A percentile compares a stretch with the other conserved stretches of the same genome.
Conservation (phyloP, 495 filamentous ascomycete species). For the Penicillium canescens region DNA sequence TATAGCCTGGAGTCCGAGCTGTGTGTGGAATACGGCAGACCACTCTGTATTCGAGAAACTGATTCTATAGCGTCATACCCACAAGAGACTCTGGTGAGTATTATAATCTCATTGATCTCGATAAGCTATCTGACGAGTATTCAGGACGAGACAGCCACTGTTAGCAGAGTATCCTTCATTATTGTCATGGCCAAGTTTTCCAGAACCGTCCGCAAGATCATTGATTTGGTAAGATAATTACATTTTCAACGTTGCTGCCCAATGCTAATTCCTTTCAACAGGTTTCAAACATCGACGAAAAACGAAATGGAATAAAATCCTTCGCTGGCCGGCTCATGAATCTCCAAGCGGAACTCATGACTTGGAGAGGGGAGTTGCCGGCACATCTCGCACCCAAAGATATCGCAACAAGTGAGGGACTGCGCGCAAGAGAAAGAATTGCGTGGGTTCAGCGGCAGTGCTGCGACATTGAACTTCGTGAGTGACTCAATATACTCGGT, state of each 20-base stretch:
- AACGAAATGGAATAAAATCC: neutral
- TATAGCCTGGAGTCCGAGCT: constrained; percentile 15
- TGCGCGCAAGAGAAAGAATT: neutral
- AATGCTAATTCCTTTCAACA: neutral
- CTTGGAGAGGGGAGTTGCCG: constrained; percentile 11
- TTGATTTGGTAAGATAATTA: constrained; percentile 4
- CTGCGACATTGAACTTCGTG: constrained; percentile 11
- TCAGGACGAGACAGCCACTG: neutral
- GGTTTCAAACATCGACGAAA: constrained; percentile 9
- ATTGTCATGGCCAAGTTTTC: constrained; percentile 8
- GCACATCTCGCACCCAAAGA: constrained; percentile 5
- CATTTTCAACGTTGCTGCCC: too few species aligned
- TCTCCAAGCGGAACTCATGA: constrained; percentile 17
- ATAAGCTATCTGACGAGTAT: neutral
- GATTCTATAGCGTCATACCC: constrained; percentile 12
- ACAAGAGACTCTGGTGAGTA: neutral
- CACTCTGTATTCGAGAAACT: constrained; percentile 14
- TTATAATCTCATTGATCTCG: neutral
- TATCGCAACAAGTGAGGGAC: neutral
- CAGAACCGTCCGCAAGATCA: constrained; percentile 10
- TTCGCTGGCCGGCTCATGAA: constrained; percentile 17
- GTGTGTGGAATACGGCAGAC: constrained; percentile 11
- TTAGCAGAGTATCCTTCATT: constrained; percentile 3
- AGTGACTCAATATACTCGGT: neutral
- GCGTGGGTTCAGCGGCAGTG: constrained; percentile 8